A percentile compares a stretch with the other conserved stretches of the same genome.
These are phyloP conservation scores for Mycena leptocephala DNA, from an alignment of 768 basidiomycete species.

Conservation along the genomic window DNA sequence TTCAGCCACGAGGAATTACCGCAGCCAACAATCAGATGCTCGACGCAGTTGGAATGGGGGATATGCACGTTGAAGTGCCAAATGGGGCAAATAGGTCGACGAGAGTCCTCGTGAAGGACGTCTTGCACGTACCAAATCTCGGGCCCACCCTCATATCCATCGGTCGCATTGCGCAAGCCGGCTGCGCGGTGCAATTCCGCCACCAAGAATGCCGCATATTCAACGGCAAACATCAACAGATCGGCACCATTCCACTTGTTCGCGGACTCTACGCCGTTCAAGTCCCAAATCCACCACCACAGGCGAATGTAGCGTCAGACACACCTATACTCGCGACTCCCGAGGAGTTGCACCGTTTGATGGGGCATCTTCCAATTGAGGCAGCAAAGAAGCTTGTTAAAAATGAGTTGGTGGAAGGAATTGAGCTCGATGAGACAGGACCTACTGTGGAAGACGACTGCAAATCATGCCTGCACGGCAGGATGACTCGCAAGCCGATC, in stretches of 20 bases:
- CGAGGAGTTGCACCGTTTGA: constrained; percentile 44
- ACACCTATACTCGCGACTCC: constrained; percentile 19
- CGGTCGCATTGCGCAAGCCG: constrained; percentile 43
- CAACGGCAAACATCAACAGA: not conserved
- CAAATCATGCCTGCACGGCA: no score
- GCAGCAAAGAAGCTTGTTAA: no score
- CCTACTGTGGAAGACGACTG: no score
- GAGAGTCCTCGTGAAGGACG: constrained; percentile 44
- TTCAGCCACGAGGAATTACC: constrained; percentile 45
- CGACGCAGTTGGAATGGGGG: constrained; percentile 48
- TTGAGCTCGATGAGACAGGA: no score
- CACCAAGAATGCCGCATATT: constrained; percentile 42
- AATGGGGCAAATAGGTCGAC: constrained; percentile 35
- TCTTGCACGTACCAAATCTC: constrained; percentile 49
- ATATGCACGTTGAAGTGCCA: constrained; percentile 45
- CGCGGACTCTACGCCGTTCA: constrained; percentile 26
- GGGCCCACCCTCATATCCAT: constrained; percentile 51
- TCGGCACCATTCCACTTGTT: constrained; percentile 16
- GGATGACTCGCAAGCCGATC: no score
- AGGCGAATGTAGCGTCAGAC: not conserved
- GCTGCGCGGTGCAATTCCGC: constrained; percentile 41
- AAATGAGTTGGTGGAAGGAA: no score
- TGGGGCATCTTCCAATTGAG: constrained; percentile 44
- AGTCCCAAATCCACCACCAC: not conserved
- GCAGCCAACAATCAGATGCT: constrained; percentile 47